Evolutionary conservation across 148 eudicot species (phyloP).

Genomic region (Camellia lanceoleosa): DNA sequence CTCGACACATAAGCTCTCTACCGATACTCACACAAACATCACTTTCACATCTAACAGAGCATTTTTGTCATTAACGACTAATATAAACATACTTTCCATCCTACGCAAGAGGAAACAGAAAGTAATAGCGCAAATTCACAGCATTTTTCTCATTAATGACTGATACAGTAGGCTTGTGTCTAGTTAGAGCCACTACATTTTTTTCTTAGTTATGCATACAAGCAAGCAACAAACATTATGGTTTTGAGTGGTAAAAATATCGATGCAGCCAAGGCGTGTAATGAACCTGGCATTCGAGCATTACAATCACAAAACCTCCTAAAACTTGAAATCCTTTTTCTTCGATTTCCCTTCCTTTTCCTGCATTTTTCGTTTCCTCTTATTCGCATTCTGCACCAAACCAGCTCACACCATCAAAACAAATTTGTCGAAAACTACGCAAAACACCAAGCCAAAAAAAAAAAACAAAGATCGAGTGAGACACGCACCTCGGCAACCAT

Average conservation of each 20-base stretch:
- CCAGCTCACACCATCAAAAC: background rate
- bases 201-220: background rate
- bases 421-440: background rate
- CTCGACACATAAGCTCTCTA: too few species aligned
- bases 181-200: background rate
- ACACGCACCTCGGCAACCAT: constrained; percentile 90
- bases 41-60: too few species aligned
- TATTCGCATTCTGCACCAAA: constrained; percentile 66
- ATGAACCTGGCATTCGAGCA: background rate
- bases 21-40: too few species aligned
- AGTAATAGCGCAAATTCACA: too few species aligned
- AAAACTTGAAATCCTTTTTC: constrained; percentile 91
- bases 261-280: background rate
- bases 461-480: background rate
- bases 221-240: background rate
- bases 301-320: constrained; percentile 13
- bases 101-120: too few species aligned
- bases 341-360: constrained; percentile 81
- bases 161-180: background rate
- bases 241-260: background rate
- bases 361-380: constrained; percentile 87
- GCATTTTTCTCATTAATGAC: too few species aligned
- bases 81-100: too few species aligned
- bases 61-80: too few species aligned
- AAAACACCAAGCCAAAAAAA: background rate